phyloP scores from a whole-genome alignment of 1,284 basidiomycete genomes.

The Sutorius eximius region DNA sequence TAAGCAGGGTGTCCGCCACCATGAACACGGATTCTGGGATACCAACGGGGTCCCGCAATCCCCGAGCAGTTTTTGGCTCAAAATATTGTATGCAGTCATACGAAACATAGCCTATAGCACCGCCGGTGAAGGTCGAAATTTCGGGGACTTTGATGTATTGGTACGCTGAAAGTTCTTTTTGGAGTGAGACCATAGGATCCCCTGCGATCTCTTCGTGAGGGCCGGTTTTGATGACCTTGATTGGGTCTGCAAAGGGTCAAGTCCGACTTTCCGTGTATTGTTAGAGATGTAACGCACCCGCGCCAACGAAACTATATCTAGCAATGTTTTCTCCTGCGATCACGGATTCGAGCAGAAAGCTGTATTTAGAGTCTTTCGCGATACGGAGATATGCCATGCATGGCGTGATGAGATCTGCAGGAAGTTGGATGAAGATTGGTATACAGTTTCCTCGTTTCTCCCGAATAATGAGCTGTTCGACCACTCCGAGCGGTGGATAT shows the following conservation, averaged over 20 bases:
- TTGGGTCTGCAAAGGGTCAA: slow-evolving; percentile 65
- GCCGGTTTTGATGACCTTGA: slow-evolving; percentile 90
- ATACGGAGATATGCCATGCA: slow-evolving; percentile 96
- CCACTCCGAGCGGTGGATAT: slow-evolving; percentile 63
- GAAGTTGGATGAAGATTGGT: slow-evolving; percentile 89
- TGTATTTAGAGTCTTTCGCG: slow-evolving; percentile 89
- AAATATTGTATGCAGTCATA: slow-evolving; percentile 98
- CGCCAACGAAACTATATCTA: slow-evolving; percentile 94
- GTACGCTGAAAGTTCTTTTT: slow-evolving; percentile 86
- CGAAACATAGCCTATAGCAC: slow-evolving; percentile 95
- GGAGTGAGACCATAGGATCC: slow-evolving; percentile 84
- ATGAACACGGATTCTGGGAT: slow-evolving; percentile 98
- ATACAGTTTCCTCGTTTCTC: slow-evolving; percentile 88
- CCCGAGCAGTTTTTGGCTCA: slow-evolving; percentile 85
- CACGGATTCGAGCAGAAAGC: slow-evolving; percentile 92
- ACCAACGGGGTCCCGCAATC: slow-evolving; percentile 72
- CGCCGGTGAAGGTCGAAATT: slow-evolving; percentile 94
- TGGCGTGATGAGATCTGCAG: slow-evolving; percentile 95
- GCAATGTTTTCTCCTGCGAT: slow-evolving; percentile 89
- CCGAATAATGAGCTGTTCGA: slow-evolving; percentile 72
- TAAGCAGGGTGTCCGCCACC: slow-evolving; percentile 91
- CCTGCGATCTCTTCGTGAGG: slow-evolving; percentile 80
- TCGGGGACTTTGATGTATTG: slow-evolving; percentile 90
- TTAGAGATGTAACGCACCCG: slow-evolving; percentile 58
- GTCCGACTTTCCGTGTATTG: neutral